Percentiles rank a stretch among this genome's conserved stretches.
phyloP scores from a whole-genome alignment of 2,329 filamentous ascomycete genomes.

The Penicillium glabrum region DNA sequence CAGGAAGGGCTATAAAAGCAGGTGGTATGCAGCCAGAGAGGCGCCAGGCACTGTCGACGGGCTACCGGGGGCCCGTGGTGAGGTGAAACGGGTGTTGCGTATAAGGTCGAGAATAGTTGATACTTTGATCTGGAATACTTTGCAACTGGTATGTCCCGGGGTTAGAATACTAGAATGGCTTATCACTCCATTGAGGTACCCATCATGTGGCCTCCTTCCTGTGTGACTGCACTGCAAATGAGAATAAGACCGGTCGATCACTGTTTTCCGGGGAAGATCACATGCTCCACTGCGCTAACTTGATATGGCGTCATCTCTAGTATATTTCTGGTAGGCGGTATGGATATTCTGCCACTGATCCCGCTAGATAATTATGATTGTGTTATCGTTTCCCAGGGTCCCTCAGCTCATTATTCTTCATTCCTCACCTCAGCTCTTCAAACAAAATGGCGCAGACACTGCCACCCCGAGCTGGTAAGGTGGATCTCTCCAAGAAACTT shows the following conservation, averaged over 20 bases:
- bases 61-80: not conserved
- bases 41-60: not conserved
- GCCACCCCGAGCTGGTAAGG: constrained; percentile 21
- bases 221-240: constrained; percentile 9
- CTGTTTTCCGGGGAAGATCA: constrained; percentile 19
- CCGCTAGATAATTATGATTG: not conserved
- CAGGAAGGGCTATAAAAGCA: not conserved
- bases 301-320: constrained; percentile 3
- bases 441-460: constrained; percentile 10
- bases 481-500: constrained; percentile 44
- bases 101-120: not conserved
- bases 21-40: constrained; percentile 9
- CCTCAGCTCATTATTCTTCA: constrained; percentile 3
- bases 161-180: not conserved
- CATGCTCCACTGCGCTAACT: constrained; percentile 16
- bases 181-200: not conserved
- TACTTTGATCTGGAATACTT: not conserved
- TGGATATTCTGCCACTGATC: not conserved
- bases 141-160: not conserved
- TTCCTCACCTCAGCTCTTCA: constrained; percentile 2
- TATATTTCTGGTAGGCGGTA: constrained; percentile 10
- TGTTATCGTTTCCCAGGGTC: constrained; percentile 1
- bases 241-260: constrained; percentile 10
- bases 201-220: constrained; percentile 8
- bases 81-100: not conserved